Base-by-base conservation (phyloP, 2,329 filamentous ascomycete species). In the Colletotrichum trifolii region DNA sequence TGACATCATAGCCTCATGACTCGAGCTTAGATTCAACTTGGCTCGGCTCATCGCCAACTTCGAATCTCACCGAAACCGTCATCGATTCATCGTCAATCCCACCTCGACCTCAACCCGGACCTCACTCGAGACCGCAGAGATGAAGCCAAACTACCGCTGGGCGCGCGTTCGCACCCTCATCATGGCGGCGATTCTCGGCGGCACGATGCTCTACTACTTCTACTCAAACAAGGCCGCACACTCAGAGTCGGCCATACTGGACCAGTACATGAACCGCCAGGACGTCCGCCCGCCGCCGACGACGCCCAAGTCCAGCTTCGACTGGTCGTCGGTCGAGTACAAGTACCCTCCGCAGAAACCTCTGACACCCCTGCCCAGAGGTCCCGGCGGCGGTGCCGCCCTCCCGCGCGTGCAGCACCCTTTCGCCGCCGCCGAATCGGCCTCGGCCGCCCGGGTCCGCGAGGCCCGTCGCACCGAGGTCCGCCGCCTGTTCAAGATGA, bases 381-480 rank as follows among this genome's bases (percentile, higher is more conserved):
- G 62, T 11, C 38, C n/a, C 33, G 40, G 38, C 11, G 60, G 60
- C 12, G 39, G 53, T 25, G 60, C 57, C 6, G 53, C 57, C 39
- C 67, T 79, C 4, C 79, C 78, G 4, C 70, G 62, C 17, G 73
- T 82, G 33, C 80, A 82, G 69, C 72, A 76, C 67, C 48, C 8
- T 13, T 80, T 78, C 59, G 55, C 17, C 9, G 55, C 17, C 9
- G 47, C 68, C 46, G 73, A 71, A 67, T 66, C 72, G 5, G 38
- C 64, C 4, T 56, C 60, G n/a, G 72, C 69, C 9, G 68, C 68
- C 15, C 56, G 60, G 8, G 34, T 69, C 15, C 74, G 77, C 6
- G 71, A 76, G 39, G 68, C 66, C 2, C 73, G 79, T 9, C 77
- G 75, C 1, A 78, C 66, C 7, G 76, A 73, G 17, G 73, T 79